Base-by-base conservation (phyloP, 768 basidiomycete genomes). In the Udeniomyces megalosporus region DNA sequence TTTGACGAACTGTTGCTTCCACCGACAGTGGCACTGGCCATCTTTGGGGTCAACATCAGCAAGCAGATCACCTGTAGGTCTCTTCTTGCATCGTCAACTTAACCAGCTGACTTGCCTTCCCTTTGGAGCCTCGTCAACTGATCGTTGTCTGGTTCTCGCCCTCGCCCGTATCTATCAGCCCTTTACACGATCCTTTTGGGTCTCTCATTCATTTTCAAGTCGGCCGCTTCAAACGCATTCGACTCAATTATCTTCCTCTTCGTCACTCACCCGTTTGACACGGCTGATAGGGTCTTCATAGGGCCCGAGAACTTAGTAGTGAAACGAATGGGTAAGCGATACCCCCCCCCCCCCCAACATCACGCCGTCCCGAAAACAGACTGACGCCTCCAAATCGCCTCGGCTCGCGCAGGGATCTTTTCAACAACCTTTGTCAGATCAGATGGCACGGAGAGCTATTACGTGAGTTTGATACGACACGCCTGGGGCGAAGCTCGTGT, bases 201-300 rank as follows among this genome's bases (percentile, higher is more conserved):
- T 4, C 81, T 80, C 14, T 86, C 84, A 70, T 88, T 88, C 68
- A 78, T 88, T 67, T 88, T 88, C 78, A 87, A 85, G 75, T 80
- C 77, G 66, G 73, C 85, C 4, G 83, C 85, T 24, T 81, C 82
- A 64, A 78, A 74, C 60, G 82, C 82, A n/a, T 88, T 88, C 68
- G 86, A 88, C 72, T 78, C 84, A 29, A 82, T 88, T 68, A 84
- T 86, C 79, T 85, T 88, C 71, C 71, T 87, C 66, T 88, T 88
- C 70, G 85, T 87, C 46, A 83, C 85, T 2, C 86, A 88, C 31
- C 56, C 50, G 15, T 87, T 82, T 66, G 85, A 87, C 68, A 86
- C 85, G 26, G 86, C 86, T 12, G 86, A 88, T 73, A 79, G 86
- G n/a, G 82, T 82, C 67, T 82, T 87, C 68, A 81, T 88, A 65